Conservation (phyloP, 345 rosid species). For the Arabis alpina region DNA sequence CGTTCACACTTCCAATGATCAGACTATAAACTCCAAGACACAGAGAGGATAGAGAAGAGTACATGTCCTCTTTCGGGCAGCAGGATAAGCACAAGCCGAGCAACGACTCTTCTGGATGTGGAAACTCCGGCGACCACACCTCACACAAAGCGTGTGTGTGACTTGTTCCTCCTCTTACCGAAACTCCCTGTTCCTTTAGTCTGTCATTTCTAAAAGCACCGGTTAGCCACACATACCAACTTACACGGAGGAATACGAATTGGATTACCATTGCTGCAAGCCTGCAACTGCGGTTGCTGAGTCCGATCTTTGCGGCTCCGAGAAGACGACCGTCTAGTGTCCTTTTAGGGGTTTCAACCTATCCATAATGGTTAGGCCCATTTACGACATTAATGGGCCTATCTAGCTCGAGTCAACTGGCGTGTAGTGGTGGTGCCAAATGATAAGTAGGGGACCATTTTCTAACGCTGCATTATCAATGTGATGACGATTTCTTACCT, state of each 20-base stretch:
- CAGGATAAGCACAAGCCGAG: slow-evolving; percentile 88
- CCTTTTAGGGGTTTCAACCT: slow-evolving; percentile 17
- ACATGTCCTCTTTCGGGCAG: slow-evolving; percentile 98
- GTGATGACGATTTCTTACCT: slow-evolving; percentile 41
- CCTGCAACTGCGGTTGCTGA: too few relatives aligned
- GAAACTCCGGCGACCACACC: slow-evolving; percentile 98
- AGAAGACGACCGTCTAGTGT: neutral
- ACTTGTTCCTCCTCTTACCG: slow-evolving; percentile 98
- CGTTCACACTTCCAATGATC: neutral
- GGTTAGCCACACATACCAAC: neutral
- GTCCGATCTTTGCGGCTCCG: slow-evolving; percentile 31
- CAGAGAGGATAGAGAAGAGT: slow-evolving; percentile 11
- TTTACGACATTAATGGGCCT: slow-evolving; percentile 3
- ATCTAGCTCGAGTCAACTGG: neutral
- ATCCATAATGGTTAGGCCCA: neutral
- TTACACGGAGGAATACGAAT: neutral
- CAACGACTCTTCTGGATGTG: slow-evolving; percentile 99
- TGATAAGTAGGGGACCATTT: slow-evolving; percentile 46
- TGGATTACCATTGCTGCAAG: slow-evolving; percentile 41
- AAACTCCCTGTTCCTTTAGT: slow-evolving; percentile 99
- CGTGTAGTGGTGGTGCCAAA: slow-evolving; percentile 9
- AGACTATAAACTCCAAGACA: neutral
- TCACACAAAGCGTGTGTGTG: slow-evolving; percentile 97
- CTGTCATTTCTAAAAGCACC: slow-evolving; percentile 47
- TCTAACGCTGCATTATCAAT: slow-evolving; percentile 30